Evolutionary conservation across 768 basidiomycete species (phyloP), one percentile per base, ranked within the genome.

Genomic region (Rhizopogon vulgaris): DNA sequence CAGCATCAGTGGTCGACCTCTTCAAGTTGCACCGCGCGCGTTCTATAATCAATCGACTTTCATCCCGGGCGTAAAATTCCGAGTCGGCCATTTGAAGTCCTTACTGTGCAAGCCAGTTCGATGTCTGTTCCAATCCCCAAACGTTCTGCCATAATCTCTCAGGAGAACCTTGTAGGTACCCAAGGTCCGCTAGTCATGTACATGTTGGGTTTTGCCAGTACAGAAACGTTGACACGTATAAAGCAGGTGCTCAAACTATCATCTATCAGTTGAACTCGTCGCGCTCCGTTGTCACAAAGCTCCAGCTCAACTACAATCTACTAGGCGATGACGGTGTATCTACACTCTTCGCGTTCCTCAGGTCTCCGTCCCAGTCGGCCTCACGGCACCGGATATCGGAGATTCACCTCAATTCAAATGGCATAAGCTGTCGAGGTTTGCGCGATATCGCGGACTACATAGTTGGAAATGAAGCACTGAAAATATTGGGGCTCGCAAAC

Each of bases 251-350:
- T 4, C 73, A 75, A 52, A 68, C 71, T 41, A 64, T 85, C 22
- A 76, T 85, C 18, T 62, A 69, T 10, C 64, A 72, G 48, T 71
- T 85, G 25, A 69, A 65, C 2, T 58, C 70, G 14, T 76, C 75
- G 22, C 71, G 70, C 22, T 53, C 58, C 30, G 55, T 61, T 2
- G 73, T 85, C 38, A 74, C 73, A 28, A 78, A 75, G 56, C 69
- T 86, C 30, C 68, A 77, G 17, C 57, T 85, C 22, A 76, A 78
- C 10, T 75, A 82, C 52, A 87, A 84, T 57, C 57, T 70, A 5
- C 73, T 87, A 3, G 76, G 77, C 4, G 78, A 84, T 58, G 76
- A 79, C 17, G 85, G 85, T 11, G 72, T 77, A 55, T 67, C 71
- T 25, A 65, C 70, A 6, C 63, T 87, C 9, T 84, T 85, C 63